Base-by-base conservation (phyloP, 148 eudicot species). In the Polygonum maritimum region DNA sequence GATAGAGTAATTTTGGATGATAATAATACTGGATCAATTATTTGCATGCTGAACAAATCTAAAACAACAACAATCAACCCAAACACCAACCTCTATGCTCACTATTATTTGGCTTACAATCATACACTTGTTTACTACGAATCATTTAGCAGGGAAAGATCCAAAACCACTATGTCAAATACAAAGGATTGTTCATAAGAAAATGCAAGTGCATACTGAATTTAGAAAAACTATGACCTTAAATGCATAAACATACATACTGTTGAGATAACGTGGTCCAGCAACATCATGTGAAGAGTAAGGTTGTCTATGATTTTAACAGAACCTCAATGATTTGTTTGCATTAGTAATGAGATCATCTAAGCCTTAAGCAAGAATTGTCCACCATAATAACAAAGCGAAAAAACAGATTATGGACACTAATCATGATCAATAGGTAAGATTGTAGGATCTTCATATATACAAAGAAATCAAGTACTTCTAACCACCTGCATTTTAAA, bases 251-350 rank as follows among this genome's bases (percentile, higher is more conserved):
- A 41, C 19, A 35, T 19, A 35, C 7, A 57, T 57, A 67, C 71
- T 15, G 38, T 35, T 35, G 71, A 67, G 21, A 38, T 67, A 67
- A 67, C 44, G 44, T 67, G 71, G 44, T 67, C 71, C 71, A 67
- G 45, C 19, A 36, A 38, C 41, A 67, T 35, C 71, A 67, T 67
- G 71, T 60, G 69, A 60, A 10, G n/a, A 35, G 71, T 36, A 67
- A 67, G 11, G 44, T 33, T 38, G 71, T 44, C 71, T 45, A 16
- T 35, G 71, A 36, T 67, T 35, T 67, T 12, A 67, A 67, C 71
- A 67, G 15, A 16, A 18, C 71, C 71, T 63, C 41, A 67, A 67
- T 67, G 71, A 67, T 36, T 67, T 67, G 45, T 44, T 67, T 67
- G 7, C 44, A 67, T 36, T 18, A 67, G 69, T 63, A 33, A 18